Conservation (phyloP, 768 basidiomycete species). For the Amanita polypyramis region DNA sequence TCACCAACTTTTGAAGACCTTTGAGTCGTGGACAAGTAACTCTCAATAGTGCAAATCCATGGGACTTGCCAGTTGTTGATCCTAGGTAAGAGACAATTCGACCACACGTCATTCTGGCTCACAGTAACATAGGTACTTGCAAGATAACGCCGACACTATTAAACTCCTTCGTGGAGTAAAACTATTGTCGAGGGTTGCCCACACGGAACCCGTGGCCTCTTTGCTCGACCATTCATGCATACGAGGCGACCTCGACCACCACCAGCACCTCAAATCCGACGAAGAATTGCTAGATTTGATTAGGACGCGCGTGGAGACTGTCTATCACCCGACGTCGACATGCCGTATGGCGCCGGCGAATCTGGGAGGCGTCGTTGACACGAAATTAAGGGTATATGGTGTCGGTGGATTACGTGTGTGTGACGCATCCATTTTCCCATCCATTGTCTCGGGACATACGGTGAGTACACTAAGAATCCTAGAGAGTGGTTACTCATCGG, state of each 20-base stretch:
- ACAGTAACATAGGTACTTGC: conserved; percentile 25
- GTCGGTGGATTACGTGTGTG: conserved; percentile 33
- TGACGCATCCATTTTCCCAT: conserved; percentile 38
- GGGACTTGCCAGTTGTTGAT: conserved; percentile 31
- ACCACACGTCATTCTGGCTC: neutral
- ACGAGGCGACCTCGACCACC: conserved; percentile 29
- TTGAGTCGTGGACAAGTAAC: conserved; percentile 29
- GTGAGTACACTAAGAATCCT: conserved; percentile 17
- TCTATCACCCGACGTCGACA: conserved; percentile 37
- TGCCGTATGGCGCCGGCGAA: conserved; percentile 35
- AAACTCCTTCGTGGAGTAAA: conserved; percentile 33
- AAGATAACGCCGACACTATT: conserved; percentile 28
- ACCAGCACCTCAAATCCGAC: conserved; percentile 25
- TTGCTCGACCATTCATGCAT: conserved; percentile 24
- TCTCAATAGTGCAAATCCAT: conserved; percentile 31
- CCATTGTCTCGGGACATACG: conserved; percentile 37
- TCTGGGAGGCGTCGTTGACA: conserved; percentile 29
- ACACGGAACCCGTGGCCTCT: conserved; percentile 26
- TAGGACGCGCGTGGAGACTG: conserved; percentile 31
- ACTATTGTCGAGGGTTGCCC: conserved; percentile 27
- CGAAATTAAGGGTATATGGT: conserved; percentile 28
- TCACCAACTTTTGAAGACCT: conserved; percentile 19
- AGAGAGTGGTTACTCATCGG: conserved; percentile 1
- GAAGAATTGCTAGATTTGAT: conserved; percentile 32
- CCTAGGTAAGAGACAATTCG: conserved; percentile 25